Percentiles rank a stretch among this genome's conserved stretches.
Evolutionary conservation across 2,329 filamentous ascomycete species (phyloP).

Genomic region (Ceratocystis colombiana): DNA sequence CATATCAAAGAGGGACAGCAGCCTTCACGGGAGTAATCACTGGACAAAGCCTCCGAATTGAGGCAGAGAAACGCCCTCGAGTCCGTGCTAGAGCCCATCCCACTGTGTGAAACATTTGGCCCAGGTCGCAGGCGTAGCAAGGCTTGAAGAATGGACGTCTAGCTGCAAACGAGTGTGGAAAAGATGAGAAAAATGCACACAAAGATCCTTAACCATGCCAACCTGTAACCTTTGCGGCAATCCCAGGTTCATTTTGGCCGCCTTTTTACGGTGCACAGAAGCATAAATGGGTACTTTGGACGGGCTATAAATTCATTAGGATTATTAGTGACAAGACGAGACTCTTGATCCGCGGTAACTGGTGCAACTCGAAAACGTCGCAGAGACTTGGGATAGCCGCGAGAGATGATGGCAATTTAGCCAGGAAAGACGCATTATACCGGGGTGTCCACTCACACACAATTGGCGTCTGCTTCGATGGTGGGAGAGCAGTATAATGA

Average conservation of each 20-base stretch:
- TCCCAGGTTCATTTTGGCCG: background rate
- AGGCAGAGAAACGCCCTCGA: background rate
- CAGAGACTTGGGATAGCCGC: background rate
- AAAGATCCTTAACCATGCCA: background rate
- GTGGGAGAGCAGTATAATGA: too few relatives aligned
- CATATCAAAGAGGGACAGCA: too few relatives aligned
- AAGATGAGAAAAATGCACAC: background rate
- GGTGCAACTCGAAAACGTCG: background rate
- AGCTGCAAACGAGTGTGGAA: background rate
- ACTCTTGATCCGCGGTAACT: background rate
- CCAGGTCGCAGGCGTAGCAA: background rate
- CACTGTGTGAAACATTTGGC: slow-evolving; percentile 4
- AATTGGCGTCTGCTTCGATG: background rate
- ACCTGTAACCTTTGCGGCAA: background rate
- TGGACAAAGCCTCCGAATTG: too few relatives aligned
- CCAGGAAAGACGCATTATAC: background rate
- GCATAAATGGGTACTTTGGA: background rate
- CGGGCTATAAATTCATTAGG: background rate
- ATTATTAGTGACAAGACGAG: background rate
- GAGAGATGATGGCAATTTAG: background rate
- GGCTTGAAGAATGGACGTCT: slow-evolving; percentile 1
- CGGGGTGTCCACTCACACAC: background rate
- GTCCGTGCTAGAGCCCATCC: slow-evolving; percentile 3
- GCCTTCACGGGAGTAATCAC: too few relatives aligned
- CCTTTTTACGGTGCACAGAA: background rate